Percentiles rank a stretch among this genome's conserved stretches.
phyloP scores from a whole-genome alignment of 164 flowering plant species.

The Magnolia changhungtana region DNA sequence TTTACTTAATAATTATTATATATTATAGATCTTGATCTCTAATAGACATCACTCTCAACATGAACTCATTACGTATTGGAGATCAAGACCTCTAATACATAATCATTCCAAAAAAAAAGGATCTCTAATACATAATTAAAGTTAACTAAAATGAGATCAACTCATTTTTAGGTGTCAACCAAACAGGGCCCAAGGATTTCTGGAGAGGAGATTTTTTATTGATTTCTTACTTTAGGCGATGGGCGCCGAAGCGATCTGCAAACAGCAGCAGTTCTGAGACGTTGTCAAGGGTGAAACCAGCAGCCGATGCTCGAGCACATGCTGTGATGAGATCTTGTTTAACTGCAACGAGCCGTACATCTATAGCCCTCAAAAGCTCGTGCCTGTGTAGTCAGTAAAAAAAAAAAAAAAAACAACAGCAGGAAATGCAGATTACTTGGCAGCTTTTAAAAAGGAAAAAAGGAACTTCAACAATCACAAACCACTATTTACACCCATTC shows the following conservation, averaged over 20 bases:
- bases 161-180: too few relatives aligned
- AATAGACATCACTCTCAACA: too few relatives aligned
- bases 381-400: conserved; percentile 35
- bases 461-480: not conserved
- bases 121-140: too few relatives aligned
- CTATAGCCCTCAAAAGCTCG: conserved; percentile 84
- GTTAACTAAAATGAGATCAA: too few relatives aligned
- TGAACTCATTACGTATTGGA: too few relatives aligned
- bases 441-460: not conserved
- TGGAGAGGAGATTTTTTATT: not conserved
- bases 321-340: conserved; percentile 66
- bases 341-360: conserved; percentile 64
- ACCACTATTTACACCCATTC: too few relatives aligned
- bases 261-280: conserved; percentile 66
- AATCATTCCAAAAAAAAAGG: too few relatives aligned
- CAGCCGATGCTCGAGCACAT: conserved; percentile 65
- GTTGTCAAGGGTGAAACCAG: conserved; percentile 63
- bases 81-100: too few relatives aligned
- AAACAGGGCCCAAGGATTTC: not conserved
- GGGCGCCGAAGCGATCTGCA: conserved; percentile 74
- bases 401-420: not conserved
- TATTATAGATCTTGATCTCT: too few relatives aligned
- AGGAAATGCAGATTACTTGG: not conserved
- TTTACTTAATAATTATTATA: too few relatives aligned
- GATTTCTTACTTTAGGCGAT: conserved; percentile 29